phyloP scores from a whole-genome alignment of 257 asterid species.

The Solanum verrucosum region DNA sequence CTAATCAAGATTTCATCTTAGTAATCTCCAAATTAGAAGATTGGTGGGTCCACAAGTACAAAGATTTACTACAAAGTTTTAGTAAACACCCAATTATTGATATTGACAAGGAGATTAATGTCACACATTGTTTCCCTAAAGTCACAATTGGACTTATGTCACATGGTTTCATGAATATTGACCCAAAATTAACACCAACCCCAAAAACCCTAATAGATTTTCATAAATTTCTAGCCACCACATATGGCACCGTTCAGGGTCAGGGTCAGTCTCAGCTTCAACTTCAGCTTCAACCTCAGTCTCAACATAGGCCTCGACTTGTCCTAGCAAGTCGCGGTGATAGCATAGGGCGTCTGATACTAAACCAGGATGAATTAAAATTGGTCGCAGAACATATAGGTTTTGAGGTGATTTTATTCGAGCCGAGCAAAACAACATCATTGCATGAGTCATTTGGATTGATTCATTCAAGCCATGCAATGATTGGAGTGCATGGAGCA shows the following conservation, averaged over 20 bases:
- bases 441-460: not conserved
- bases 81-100: not conserved
- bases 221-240: not conserved
- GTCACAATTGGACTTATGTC: not conserved
- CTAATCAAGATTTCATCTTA: not conserved
- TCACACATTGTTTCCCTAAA: constrained; percentile 7
- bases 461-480: constrained; percentile 4
- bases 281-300: not conserved
- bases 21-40: not conserved
- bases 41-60: constrained; percentile 11
- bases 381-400: not conserved
- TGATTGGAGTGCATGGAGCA: constrained; percentile 13
- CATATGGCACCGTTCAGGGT: not conserved
- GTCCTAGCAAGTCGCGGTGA: not conserved
- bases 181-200: constrained; percentile 2
- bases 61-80: not conserved
- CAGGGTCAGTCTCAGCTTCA: not conserved
- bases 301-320: not conserved
- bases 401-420: not conserved
- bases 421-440: not conserved
- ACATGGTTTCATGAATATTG: constrained; percentile 9
- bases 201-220: constrained; percentile 3
- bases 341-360: not conserved
- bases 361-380: not conserved
- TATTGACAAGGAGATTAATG: not conserved